These are phyloP conservation scores for Stylonectria norvegica DNA, from an alignment of 2,329 filamentous ascomycete species.

Conservation along the genomic window DNA sequence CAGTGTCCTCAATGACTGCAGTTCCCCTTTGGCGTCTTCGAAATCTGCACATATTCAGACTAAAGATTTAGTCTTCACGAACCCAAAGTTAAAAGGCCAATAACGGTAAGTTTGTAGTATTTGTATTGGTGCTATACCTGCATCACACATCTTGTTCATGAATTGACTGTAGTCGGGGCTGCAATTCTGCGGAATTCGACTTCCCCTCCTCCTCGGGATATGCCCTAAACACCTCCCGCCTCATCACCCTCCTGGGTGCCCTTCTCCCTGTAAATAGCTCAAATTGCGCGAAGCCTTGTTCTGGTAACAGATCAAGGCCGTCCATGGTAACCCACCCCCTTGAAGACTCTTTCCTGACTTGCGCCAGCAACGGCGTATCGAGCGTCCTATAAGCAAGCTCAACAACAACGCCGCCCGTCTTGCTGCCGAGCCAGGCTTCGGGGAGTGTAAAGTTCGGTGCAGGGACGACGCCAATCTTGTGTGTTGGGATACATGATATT, in stretches of 20 bases:
- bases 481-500: constrained; percentile 71
- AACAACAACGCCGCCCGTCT: constrained; percentile 71
- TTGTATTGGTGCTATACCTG: background rate
- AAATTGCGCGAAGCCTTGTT: constrained; percentile 79
- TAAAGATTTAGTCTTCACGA: too few species aligned
- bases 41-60: too few species aligned
- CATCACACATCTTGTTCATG: constrained; percentile 26
- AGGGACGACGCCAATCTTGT: constrained; percentile 59
- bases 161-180: constrained; percentile 28
- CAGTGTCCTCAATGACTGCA: too few species aligned
- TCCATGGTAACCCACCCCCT: constrained; percentile 73
- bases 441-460: constrained; percentile 70
- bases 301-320: constrained; percentile 70
- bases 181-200: constrained; percentile 38
- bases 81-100: too few species aligned
- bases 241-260: constrained; percentile 60
- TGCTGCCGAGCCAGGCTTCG: constrained; percentile 64
- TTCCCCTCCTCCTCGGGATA: constrained; percentile 42
- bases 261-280: constrained; percentile 69
- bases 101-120: too few species aligned
- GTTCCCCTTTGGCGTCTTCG: too few species aligned
- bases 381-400: constrained; percentile 74
- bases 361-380: constrained; percentile 66
- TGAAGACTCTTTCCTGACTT: constrained; percentile 58
- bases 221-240: constrained; percentile 55